These are phyloP conservation scores for Hansfordia pulvinata DNA, from an alignment of 2,329 filamentous ascomycete genomes.

Conservation along the genomic window DNA sequence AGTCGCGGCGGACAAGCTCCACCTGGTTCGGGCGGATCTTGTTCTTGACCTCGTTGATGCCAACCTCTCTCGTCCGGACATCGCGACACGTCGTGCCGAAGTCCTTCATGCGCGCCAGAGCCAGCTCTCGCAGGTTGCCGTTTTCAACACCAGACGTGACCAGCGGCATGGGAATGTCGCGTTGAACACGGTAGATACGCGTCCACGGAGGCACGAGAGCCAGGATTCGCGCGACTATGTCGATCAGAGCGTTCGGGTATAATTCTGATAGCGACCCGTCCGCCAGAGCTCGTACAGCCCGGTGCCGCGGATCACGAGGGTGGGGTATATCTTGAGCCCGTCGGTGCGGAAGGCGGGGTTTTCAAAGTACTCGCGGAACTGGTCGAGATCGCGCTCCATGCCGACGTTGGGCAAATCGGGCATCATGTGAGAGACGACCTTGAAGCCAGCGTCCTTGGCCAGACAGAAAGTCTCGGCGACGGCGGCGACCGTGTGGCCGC, in stretches of 20 bases:
- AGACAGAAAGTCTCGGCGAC: conserved; percentile 94
- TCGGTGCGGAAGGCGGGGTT: conserved; percentile 94
- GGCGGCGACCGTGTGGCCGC: conserved; percentile 87
- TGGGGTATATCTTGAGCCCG: conserved; percentile 95
- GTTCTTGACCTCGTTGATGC: conserved; percentile 98
- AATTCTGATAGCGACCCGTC: conserved; percentile 94
- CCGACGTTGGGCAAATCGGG: conserved; percentile 95
- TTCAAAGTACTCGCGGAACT: conserved; percentile 96
- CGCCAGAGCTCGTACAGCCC: conserved; percentile 96
- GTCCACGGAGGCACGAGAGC: conserved; percentile 96
- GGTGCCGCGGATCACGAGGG: conserved; percentile 89
- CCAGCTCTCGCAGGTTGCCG: conserved; percentile 85
- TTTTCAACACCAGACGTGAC: conserved; percentile 99
- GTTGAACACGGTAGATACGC: conserved; percentile 92
- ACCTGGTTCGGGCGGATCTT: conserved; percentile 95
- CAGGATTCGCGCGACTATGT: conserved; percentile 90
- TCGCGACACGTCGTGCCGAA: conserved; percentile 96
- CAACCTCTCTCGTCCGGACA: conserved; percentile 89
- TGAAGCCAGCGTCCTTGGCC: conserved; percentile 97
- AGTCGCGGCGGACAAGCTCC: conserved; percentile 87
- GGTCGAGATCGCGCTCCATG: conserved; percentile 93
- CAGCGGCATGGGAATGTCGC: conserved; percentile 98
- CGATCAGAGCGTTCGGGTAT: conserved; percentile 95
- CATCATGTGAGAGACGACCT: conserved; percentile 99
- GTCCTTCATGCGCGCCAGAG: conserved; percentile 95